Conservation (phyloP, 2,329 filamentous ascomycete species). For the Nannizzia gypsea region DNA sequence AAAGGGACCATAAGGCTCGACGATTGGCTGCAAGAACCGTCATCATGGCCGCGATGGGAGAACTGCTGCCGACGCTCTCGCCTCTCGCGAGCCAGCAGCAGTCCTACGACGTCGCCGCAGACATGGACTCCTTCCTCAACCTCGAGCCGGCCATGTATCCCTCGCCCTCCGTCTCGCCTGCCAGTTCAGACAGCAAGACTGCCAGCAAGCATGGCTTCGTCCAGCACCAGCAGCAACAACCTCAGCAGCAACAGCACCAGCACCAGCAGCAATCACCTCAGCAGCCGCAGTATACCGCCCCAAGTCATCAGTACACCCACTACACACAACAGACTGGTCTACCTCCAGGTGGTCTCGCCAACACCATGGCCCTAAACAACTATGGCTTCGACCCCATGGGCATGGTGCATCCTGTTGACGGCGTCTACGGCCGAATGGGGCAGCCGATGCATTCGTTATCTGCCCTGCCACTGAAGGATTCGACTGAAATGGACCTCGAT, state of each 20-base stretch:
- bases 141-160: conserved; percentile 35
- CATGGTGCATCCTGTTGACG: background rate
- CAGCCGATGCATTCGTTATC: background rate
- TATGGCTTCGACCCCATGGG: conserved; percentile 23
- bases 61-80: conserved; percentile 18
- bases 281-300: conserved; percentile 42
- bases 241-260: conserved; percentile 31
- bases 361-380: conserved; percentile 62
- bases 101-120: conserved; percentile 30
- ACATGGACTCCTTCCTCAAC: conserved; percentile 38
- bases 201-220: conserved; percentile 12
- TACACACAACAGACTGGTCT: conserved; percentile 94
- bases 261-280: conserved; percentile 29
- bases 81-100: conserved; percentile 23
- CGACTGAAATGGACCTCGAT: conserved; percentile 59
- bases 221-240: conserved; percentile 25
- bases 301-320: conserved; percentile 88
- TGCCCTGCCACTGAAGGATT: conserved; percentile 40
- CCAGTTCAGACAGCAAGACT: conserved; percentile 9
- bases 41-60: conserved; percentile 14
- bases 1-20: no score
- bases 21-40: background rate
- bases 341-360: conserved; percentile 69
- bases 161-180: conserved; percentile 17
- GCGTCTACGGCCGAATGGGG: background rate